Base-by-base conservation (phyloP, 2,329 filamentous ascomycete species). In the Macrophomina pseudophaseolina region DNA sequence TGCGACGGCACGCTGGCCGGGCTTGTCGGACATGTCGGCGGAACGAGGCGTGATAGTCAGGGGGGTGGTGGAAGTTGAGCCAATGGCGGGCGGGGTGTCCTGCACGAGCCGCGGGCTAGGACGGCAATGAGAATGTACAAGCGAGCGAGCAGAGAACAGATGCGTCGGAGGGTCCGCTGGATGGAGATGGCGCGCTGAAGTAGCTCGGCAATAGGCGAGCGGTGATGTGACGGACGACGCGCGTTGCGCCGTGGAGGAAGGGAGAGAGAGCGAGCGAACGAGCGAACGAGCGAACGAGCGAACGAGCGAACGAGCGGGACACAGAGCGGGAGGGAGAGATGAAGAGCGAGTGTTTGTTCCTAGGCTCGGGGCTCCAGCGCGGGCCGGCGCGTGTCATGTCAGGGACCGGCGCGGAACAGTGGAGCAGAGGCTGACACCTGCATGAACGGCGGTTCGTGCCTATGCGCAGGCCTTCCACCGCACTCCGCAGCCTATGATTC, bases 21-120 rank as follows among this genome's bases (percentile, higher is more conserved):
- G 33, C 58, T 62, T 51, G 30, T 40, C 44, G 58, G 58, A 30
- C 28, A 38, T 62, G 16, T 28, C 58, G 58, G 58, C 35, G 38
- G 44, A 62, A 49, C n/a, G 16, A 7, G 42, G 56, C 40, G 56
- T n/a, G 56, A 38, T 38, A 8, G 40, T 14, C 40, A 11, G 18
- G 40, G 6, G 40, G 35, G 32, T 23, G 30, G n/a, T 38, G 16
- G 12, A 30, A 32, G 42, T 62, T n/a, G 42, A 16, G 44, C 58
- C 58, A 62, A 51, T 62, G 44, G 58, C 58, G 32, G 11, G 42
- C 30, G 18, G 5, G 30, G 18, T 5, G 2, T n/a, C 5, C 12
- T 49, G 44, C 58, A 51, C 58, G 58, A 62, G 44, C 46, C 58
- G 58, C 58, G 58, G 58, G 5, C 32, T 16, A 49, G 38, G 4